These are phyloP conservation scores for Cordyceps fumosorosea DNA, from an alignment of 2,329 filamentous ascomycete species.

Conservation along the genomic window DNA sequence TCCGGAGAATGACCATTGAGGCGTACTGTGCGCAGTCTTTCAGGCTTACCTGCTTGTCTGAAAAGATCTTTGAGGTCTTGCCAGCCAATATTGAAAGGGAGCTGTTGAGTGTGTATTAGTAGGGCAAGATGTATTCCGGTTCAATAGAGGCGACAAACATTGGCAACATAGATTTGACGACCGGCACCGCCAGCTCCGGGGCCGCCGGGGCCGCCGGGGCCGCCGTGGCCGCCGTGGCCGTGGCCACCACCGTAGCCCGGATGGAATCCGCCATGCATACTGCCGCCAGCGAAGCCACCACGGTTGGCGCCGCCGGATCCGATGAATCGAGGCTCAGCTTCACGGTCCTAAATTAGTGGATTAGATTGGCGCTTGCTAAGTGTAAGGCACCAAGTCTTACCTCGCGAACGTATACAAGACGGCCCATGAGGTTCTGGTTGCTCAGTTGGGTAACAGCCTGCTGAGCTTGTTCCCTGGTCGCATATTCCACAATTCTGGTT, in stretches of 20 bases:
- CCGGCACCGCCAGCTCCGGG: slow-evolving; percentile 54
- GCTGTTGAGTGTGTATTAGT: slow-evolving; percentile 45
- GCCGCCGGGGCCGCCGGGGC: slow-evolving; percentile 37
- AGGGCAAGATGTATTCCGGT: slow-evolving; percentile 13
- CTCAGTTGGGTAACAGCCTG: slow-evolving; percentile 94
- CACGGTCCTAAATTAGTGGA: slow-evolving; percentile 65
- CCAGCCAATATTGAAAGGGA: slow-evolving; percentile 96
- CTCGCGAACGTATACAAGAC: slow-evolving; percentile 97
- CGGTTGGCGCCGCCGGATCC: slow-evolving; percentile 60
- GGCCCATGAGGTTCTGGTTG: slow-evolving; percentile 98
- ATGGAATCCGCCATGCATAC: slow-evolving; percentile 46
- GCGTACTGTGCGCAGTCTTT: neutral
- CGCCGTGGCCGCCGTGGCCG: slow-evolving; percentile 39
- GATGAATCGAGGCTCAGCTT: slow-evolving; percentile 94
- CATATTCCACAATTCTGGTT: slow-evolving; percentile 98
- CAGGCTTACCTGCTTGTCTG: slow-evolving; percentile 82
- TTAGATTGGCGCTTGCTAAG: slow-evolving; percentile 11
- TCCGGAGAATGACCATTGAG: neutral
- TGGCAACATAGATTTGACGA: slow-evolving; percentile 94
- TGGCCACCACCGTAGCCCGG: slow-evolving; percentile 46
- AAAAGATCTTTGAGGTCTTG: slow-evolving; percentile 98
- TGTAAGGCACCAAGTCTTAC: slow-evolving; percentile 37
- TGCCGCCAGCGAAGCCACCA: slow-evolving; percentile 40
- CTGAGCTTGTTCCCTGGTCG: slow-evolving; percentile 97
- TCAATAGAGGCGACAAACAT: slow-evolving; percentile 62